Evolutionary conservation across 176 grass and related monocot species (phyloP).

Genomic region (Miscanthus lutarioriparius): DNA sequence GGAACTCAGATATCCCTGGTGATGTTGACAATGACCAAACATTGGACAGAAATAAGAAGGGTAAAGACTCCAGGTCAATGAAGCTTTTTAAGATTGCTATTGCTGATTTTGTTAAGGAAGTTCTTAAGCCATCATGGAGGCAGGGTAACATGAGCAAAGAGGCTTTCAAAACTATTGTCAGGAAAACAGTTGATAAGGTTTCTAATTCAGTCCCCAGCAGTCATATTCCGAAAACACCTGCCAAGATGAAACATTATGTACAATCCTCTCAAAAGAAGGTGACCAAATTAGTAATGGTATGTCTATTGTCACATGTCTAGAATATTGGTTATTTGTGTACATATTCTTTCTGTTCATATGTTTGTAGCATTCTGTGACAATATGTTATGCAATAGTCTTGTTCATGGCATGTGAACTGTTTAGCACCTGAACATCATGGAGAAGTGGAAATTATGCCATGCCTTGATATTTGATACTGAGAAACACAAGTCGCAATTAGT

Average conservation of each 20-base stretch:
- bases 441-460: neutral
- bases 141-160: constrained; percentile 98
- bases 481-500: constrained; percentile 18
- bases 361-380: constrained; percentile 22
- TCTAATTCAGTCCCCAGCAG: constrained; percentile 68
- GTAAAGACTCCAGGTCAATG: constrained; percentile 77
- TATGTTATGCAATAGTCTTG: neutral
- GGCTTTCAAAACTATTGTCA: constrained; percentile 94
- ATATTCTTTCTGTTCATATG: constrained; percentile 41
- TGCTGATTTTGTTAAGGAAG: constrained; percentile 97
- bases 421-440: constrained; percentile 11
- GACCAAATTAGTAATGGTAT: constrained; percentile 98
- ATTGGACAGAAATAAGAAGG: constrained; percentile 56
- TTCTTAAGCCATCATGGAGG: constrained; percentile 92
- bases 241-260: constrained; percentile 87
- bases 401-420: constrained; percentile 15
- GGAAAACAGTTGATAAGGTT: constrained; percentile 98
- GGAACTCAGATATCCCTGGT: constrained; percentile 56
- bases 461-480: constrained; percentile 32
- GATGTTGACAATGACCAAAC: constrained; percentile 66
- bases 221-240: constrained; percentile 83
- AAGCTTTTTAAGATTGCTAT: constrained; percentile 90
- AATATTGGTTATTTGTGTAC: constrained; percentile 27
- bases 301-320: constrained; percentile 32
- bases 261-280: constrained; percentile 85